Base-by-base conservation (phyloP, 495 filamentous ascomycete species). In the Podospora comata region DNA sequence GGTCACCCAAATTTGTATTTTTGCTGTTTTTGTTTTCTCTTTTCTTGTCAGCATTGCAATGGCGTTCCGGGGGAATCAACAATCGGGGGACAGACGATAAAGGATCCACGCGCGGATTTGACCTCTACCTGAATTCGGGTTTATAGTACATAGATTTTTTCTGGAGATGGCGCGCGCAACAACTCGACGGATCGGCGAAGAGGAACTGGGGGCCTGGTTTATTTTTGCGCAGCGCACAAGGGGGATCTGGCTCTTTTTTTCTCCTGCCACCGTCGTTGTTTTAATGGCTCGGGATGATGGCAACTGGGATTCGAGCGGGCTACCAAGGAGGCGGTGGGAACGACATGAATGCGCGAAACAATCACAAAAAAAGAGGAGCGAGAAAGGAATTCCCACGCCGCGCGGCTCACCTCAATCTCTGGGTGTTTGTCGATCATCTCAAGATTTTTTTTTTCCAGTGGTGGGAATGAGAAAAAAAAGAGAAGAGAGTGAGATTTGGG, bases 11-110 rank as follows among this genome's bases (percentile, higher is more conserved):
- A 61, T 79, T 74, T 76, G 80, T 75, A 76, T 73, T 69, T 26
- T 70, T 76, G 73, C 62, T 27, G 67, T 27, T 67, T 67, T 67
- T 65, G 69, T 68, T 64, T 18, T 20, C 19, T 30, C 60, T 63
- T 60, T 56, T 58, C 64, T 64, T 60, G 62, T 66, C 73, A 81
- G 84, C 85, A 87, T 87, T 83, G 85, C 84, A 86, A 71, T 79
- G 84, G 85, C 85, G 84, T 85, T 72, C 39, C 15, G 39, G 39
- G 39, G 39, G 39, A 48, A 11, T 48, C 39, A 48, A 48, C 39
- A 48, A 13, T 48, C 39, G 39, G 39, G 39, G 15, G 39, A 48
- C 9, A 48, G 39, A 48, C 39, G 15, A 48, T 48, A 48, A 48
- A 48, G 39, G 39, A 48, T 48, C 39, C 39, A 48, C 39, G 39